phyloP scores from a whole-genome alignment of 768 basidiomycete species.

The Sarcodon aspratus region DNA sequence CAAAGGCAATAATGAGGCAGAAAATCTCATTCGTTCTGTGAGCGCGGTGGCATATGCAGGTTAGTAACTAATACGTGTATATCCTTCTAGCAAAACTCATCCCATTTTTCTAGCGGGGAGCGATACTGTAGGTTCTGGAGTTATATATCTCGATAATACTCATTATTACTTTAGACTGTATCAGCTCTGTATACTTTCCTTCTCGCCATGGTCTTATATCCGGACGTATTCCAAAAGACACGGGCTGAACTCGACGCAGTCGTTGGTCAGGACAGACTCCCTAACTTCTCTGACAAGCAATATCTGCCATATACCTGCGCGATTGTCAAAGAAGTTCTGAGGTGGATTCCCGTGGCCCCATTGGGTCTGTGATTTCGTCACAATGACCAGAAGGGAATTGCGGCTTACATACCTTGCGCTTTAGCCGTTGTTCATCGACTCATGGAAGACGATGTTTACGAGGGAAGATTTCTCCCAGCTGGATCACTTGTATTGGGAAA shows the following conservation, averaged over 20 bases:
- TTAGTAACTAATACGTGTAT: not conserved
- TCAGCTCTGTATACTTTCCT: constrained; percentile 8
- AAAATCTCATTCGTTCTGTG: constrained; percentile 4
- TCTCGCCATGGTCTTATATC: constrained; percentile 10
- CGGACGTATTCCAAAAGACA: constrained; percentile 12
- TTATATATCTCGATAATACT: not conserved
- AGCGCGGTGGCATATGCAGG: not conserved
- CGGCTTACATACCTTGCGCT: not conserved
- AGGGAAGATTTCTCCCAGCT: constrained; percentile 46
- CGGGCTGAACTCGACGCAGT: constrained; percentile 13
- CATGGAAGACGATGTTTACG: constrained; percentile 56
- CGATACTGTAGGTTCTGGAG: constrained; percentile 3
- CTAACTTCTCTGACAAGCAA: constrained; percentile 6
- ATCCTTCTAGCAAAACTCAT: not conserved
- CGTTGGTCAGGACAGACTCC: constrained; percentile 9
- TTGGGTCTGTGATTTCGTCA: constrained; percentile 3
- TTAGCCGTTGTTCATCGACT: constrained; percentile 52
- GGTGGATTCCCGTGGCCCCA: constrained; percentile 12
- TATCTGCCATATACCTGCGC: constrained; percentile 14
- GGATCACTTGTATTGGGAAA: constrained; percentile 39
- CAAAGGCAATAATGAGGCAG: constrained; percentile 8
- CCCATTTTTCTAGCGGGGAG: constrained; percentile 1
- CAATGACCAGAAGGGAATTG: not conserved
- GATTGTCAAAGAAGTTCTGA: constrained; percentile 12
- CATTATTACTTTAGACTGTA: constrained; percentile 5